Evolutionary conservation across 139 green algal species (phyloP), one percentile per base, ranked within the genome.

Genomic region (Coelastrella sp.): DNA sequence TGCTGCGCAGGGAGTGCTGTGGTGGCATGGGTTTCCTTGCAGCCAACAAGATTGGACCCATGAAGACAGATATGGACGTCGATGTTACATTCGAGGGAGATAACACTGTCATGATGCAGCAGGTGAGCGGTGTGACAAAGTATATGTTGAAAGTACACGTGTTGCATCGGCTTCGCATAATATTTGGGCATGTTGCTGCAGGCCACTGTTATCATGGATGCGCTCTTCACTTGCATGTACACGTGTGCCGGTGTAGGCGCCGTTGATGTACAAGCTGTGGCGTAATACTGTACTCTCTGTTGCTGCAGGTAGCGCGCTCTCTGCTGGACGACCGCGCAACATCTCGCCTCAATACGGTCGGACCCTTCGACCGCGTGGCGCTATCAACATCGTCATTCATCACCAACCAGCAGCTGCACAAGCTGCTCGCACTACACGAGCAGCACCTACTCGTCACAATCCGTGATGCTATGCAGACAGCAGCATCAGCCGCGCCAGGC

Each of bases 51-150:
- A 99, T 99, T 23, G 97, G 96, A 2, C 93, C 95, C 13, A 94
- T 98, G 92, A 95, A 94, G 59, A 98, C 92, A 60, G 97, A 99
- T 94, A 98, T 97, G 92, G 95, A 98, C 78, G 96, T 99, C 57
- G 97, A 98, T 84, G 90, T 95, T 14, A 98, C 97, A 4, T 99
- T 99, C 89, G 97, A 99, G 93, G 97, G 97, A 65, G 97, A 98
- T 93, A 99, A 99, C 95, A 98, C 97, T 0, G 97, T 99, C 61
- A 93, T 99, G 87, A 99, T 99, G 97, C 96, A 97, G 95, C 95
- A 97, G 93, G 95, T 96, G 86, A 1, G 80, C 17, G 61, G 0
- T 13, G 10, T 19, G 61, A 71, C 61, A 71, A 13, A 19, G 61
- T 71, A 71, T 71, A 2, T 19, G 8, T 47, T 47, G 32, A 47